These are phyloP conservation scores for Dianthus caryophyllus DNA, from an alignment of 148 eudicot genomes.

Conservation along the genomic window DNA sequence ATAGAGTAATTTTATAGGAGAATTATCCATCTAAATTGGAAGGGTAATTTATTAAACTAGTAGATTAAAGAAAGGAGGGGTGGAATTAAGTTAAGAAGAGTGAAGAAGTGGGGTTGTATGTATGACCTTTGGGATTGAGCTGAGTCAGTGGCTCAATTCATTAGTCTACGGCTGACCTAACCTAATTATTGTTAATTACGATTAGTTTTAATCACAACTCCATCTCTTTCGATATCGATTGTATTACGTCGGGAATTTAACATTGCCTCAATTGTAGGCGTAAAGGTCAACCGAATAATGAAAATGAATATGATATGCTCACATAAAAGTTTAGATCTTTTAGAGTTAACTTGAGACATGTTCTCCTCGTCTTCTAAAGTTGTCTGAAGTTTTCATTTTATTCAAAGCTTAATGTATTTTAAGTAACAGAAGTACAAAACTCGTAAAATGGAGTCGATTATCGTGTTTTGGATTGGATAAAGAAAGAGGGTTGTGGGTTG, in stretches of 20 bases:
- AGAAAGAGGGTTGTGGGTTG: not conserved
- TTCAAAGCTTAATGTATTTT: too few species aligned
- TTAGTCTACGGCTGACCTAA: not conserved
- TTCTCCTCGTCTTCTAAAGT: too few species aligned
- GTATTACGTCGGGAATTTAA: too few species aligned
- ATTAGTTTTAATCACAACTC: not conserved
- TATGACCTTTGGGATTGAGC: constrained; percentile 17
- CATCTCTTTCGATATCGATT: too few species aligned
- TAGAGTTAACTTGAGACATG: too few species aligned
- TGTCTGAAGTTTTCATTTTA: too few species aligned
- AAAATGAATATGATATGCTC: not conserved
- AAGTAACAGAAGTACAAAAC: too few species aligned
- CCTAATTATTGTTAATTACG: not conserved
- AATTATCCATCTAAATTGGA: too few species aligned
- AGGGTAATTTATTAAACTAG: too few species aligned
- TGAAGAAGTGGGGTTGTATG: not conserved
- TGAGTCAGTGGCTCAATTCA: constrained; percentile 9
- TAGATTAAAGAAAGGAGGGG: too few species aligned
- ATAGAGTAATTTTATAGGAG: too few species aligned
- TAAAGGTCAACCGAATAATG: not conserved
- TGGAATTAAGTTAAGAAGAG: not conserved
- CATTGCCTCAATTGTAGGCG: not conserved
- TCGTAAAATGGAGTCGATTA: not conserved
- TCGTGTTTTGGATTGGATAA: not conserved
- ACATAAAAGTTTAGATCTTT: too few species aligned